These are phyloP conservation scores for Juncus effusus DNA, from an alignment of 176 grass and related monocot species.

Conservation along the genomic window DNA sequence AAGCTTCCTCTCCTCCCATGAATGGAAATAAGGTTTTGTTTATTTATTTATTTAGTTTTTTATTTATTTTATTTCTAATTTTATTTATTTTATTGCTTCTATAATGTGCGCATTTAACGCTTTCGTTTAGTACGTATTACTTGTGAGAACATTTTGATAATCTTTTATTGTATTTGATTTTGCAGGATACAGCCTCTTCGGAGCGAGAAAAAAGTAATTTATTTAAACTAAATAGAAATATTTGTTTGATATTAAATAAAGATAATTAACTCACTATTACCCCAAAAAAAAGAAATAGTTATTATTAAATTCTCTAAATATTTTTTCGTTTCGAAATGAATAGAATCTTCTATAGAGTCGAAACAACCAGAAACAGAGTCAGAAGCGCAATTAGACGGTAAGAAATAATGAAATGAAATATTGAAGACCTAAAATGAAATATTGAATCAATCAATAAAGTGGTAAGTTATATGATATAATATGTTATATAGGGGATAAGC, in stretches of 20 bases:
- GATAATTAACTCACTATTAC: neutral
- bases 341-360: conserved; percentile 46
- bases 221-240: conserved; percentile 7
- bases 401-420: conserved; percentile 38
- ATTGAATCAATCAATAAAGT: conserved; percentile 34
- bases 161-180: conserved; percentile 11
- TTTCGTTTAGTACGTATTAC: conserved; percentile 9
- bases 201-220: conserved; percentile 60
- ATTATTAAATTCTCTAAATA: neutral
- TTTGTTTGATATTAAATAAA: conserved; percentile 9
- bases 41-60: conserved; percentile 7
- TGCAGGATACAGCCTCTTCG: conserved; percentile 55
- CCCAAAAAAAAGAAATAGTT: no score
- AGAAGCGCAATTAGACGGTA: conserved; percentile 58
- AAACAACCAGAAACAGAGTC: conserved; percentile 42
- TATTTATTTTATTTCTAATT: conserved; percentile 12
- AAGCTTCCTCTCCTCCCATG: conserved; percentile 38
- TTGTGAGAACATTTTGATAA: conserved; percentile 18
- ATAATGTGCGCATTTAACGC: neutral
- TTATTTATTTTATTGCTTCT: conserved; percentile 4
- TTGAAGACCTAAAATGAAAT: conserved; percentile 30
- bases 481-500: conserved; percentile 66
- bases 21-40: conserved; percentile 49
- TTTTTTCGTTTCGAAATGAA: conserved; percentile 8
- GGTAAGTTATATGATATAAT: conserved; percentile 33